Base-by-base conservation (phyloP, 345 rosid genomes). In the Pugionium dolabratum region DNA sequence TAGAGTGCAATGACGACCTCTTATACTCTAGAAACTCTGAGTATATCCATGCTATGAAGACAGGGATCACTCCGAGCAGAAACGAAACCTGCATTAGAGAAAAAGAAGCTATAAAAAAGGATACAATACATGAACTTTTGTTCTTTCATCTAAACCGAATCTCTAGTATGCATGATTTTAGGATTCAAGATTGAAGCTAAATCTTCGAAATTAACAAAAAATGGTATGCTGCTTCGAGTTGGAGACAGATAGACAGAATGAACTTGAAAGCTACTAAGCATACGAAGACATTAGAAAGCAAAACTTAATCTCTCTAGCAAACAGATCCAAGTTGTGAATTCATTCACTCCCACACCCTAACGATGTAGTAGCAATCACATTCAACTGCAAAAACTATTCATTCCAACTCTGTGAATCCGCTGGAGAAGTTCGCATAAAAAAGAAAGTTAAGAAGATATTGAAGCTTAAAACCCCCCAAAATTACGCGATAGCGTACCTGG, bases 1-100 rank as follows among this genome's bases (percentile, higher is more conserved):
- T 94, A 26, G 82, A 52, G 56, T 71, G 79, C 59, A 85, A 64
- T 7, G 86, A 74, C 7, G 80, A 67, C 69, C 79, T 93, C 82
- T 73, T 90, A 59, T 70, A 81, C 60, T 90, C 95, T 54, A 90
- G 67, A 52, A 81, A 74, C 79, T 93, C 98, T 1, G 98, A 84
- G 75, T 88, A 94, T 55, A 88, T 66, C 96, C 99, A 94, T 51
- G 95, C 94, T 32, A 90, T 75, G 66, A 86, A 77, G 35, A 90
- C 79, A 29, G 97, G 95, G 39, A 86, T 81, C 59, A 94, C 74
- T 53, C 97, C 97, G 0, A 94, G 85, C 66, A 94, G 68, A 82
- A 90, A 94, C 57, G 96, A 86, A 58, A 94, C 88, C 99, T 90
- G 87, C 30, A 60, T 63, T 58, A 50, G 27, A 62, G 44, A 39